Evolutionary conservation across 2,329 filamentous ascomycete genomes (phyloP).

Genomic region (Fusarium nanum): DNA sequence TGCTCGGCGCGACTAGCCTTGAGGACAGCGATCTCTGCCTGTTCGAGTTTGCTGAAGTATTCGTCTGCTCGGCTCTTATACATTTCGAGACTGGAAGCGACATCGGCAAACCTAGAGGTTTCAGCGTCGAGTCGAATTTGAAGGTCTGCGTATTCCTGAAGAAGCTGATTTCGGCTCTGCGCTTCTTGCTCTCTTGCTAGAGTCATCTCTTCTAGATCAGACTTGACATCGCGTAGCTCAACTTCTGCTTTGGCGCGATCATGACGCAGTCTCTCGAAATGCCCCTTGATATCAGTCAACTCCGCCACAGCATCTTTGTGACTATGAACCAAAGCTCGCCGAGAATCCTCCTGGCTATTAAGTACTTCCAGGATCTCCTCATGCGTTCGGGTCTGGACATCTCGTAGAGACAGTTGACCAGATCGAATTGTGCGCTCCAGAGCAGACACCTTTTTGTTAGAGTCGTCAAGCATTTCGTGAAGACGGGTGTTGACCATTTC

Average conservation of each 20-base stretch:
- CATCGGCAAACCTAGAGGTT: constrained; percentile 84
- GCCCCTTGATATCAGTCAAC: constrained; percentile 84
- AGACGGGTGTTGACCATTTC: constrained; percentile 92
- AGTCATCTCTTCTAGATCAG: constrained; percentile 84
- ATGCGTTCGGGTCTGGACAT: constrained; percentile 92
- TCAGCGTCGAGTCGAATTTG: constrained; percentile 94
- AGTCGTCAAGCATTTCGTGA: constrained; percentile 95
- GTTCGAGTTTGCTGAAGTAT: constrained; percentile 96
- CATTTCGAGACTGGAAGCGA: constrained; percentile 83
- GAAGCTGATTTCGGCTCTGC: constrained; percentile 85
- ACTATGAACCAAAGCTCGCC: constrained; percentile 81
- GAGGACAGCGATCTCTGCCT: constrained; percentile 94
- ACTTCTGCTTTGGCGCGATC: constrained; percentile 83
- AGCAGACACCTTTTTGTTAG: constrained; percentile 88
- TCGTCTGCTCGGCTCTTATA: constrained; percentile 95
- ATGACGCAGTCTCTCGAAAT: constrained; percentile 88
- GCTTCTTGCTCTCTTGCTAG: constrained; percentile 86
- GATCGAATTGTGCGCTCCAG: constrained; percentile 88
- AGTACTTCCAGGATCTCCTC: constrained; percentile 94
- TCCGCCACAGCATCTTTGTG: constrained; percentile 90
- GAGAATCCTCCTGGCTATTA: constrained; percentile 91
- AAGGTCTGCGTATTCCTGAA: constrained; percentile 92
- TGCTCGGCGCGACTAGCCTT: constrained; percentile 93
- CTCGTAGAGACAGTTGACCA: constrained; percentile 87
- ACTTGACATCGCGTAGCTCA: constrained; percentile 84